Conservation (phyloP, 1,284 basidiomycete genomes). For the Ganoderma sp. region DNA sequence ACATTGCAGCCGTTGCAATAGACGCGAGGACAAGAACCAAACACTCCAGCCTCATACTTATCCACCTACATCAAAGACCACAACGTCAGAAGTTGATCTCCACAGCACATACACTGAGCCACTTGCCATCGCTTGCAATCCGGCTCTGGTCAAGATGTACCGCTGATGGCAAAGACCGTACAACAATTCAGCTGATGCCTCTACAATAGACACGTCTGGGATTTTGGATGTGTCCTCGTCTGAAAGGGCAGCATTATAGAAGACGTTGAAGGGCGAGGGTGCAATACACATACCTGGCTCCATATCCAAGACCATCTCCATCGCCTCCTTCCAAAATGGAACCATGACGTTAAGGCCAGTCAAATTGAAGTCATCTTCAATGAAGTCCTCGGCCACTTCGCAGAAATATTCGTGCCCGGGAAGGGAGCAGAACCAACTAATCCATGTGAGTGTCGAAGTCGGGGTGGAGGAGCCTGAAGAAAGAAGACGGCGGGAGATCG, state of each 20-base stretch:
- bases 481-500: background rate
- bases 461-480: slow-evolving; percentile 78
- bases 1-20: slow-evolving; percentile 92
- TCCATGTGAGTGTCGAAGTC: slow-evolving; percentile 92
- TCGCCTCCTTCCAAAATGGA: slow-evolving; percentile 99
- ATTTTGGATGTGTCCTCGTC: slow-evolving; percentile 95
- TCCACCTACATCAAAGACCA: slow-evolving; percentile 66
- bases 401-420: slow-evolving; percentile 99
- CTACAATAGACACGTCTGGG: slow-evolving; percentile 96
- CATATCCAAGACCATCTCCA: slow-evolving; percentile 99
- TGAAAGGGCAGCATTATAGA: slow-evolving; percentile 34
- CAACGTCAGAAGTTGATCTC: slow-evolving; percentile 18
- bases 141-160: slow-evolving; percentile 94
- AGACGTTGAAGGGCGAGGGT: background rate
- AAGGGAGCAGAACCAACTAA: slow-evolving; percentile 97
- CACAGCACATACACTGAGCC: slow-evolving; percentile 31
- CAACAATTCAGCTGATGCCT: slow-evolving; percentile 95
- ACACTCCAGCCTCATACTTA: slow-evolving; percentile 93
- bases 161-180: slow-evolving; percentile 98
- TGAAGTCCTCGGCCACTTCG: slow-evolving; percentile 97
- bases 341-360: slow-evolving; percentile 96
- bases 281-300: slow-evolving; percentile 81
- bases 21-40: slow-evolving; percentile 95
- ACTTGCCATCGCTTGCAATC: slow-evolving; percentile 92
- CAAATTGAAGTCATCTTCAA: slow-evolving; percentile 99